Evolutionary conservation across 805 yeast species (phyloP), one percentile per base, ranked within the genome.

Genomic region (Metschnikowia corniflorae): DNA sequence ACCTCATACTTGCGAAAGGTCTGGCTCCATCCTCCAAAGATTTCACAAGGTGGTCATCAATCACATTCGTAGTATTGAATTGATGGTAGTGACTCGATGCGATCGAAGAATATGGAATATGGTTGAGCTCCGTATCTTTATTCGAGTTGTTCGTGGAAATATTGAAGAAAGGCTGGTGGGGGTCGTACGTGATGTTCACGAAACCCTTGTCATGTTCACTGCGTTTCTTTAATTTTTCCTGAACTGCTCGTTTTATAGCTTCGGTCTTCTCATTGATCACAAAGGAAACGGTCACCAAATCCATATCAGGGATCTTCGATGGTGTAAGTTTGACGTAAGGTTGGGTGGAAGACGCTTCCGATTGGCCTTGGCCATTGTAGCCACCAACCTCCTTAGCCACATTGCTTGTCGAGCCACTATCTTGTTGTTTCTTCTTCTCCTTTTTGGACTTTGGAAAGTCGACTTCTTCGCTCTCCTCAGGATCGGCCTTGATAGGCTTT

Each of bases 291-390:
- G 95, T 86, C 16, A 84, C 81, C 42, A 91, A 68, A 31, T 87
- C 95, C 73, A 89, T 73, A 60, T 91, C 97, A 12, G 97, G 97
- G 45, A 91, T 85, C 60, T 87, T 86, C 2, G 96, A 84, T 25
- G 93, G 82, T 3, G 96, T 95, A 26, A 87, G 60, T 51, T 84
- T 82, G 49, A 87, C 94, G 63, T 88, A 85, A 16, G 94, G 88
- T 54, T 86, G 91, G 25, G 71, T 70, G 5, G 70, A 55, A 43
- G 67, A 50, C 1, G 50, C 50, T 26, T 48, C 52, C 5, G 49
- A 50, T 19, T 43, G 49, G 8, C 29, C 13, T 21, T 44, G 48
- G 7, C 40, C 44, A 19, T 42, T 40, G 33, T 35, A 37, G 10
- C 26, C 30, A n/a, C 39, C 43, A 5, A 27, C n/a, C 5, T 48